Evolutionary conservation across 306 rosid genomes (phyloP), one percentile per base, ranked within the genome.

Genomic region (Malus sylvestris): DNA sequence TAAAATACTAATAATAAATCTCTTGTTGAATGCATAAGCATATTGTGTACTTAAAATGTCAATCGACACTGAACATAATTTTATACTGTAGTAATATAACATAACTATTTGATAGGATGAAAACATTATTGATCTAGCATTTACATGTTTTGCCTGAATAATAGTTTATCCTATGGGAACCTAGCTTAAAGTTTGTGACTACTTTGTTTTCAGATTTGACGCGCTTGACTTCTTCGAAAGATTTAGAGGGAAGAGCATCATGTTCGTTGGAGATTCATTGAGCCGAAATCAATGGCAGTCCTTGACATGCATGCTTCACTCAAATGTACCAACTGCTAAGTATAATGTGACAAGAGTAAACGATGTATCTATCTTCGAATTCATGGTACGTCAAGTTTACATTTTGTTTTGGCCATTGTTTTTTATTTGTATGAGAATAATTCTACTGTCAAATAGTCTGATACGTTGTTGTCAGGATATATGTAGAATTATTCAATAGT

Each of bases 251-350:
- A 92, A 89, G 72, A 89, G 93, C 73, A 87, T 95, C 32, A 92
- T 95, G 95, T 95, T 95, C 25, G 96, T 95, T 2, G 98, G 98
- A 77, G 98, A 95, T 63, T 92, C 98, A 4, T 80, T 95, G 11
- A 95, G 98, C 85, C 55, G 81, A 70, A 92, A 95, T 53, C 98
- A 95, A 73, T 95, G 98, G 98, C 93, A 90, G 55, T 95, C 98
- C 4, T 76, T 95, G 51, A 88, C 96, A 12, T 95, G 98, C 79
- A 58, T 88, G 89, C 97, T 95, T 77, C 93, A 92, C 66, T 83
- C 88, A 0, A 72, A 88, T 1, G 72, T 88, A 23, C 97, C 98
- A 38, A 38, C 46, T 62, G 72, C 98, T 23, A 70, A 40, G 25
- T 92, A 90, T 75, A 85, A 80, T 12, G 0, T 86, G 19, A 68